Evolutionary conservation across 2,329 filamentous ascomycete species (phyloP), one percentile per base, ranked within the genome.

Genomic region (Aspergillus unguis): DNA sequence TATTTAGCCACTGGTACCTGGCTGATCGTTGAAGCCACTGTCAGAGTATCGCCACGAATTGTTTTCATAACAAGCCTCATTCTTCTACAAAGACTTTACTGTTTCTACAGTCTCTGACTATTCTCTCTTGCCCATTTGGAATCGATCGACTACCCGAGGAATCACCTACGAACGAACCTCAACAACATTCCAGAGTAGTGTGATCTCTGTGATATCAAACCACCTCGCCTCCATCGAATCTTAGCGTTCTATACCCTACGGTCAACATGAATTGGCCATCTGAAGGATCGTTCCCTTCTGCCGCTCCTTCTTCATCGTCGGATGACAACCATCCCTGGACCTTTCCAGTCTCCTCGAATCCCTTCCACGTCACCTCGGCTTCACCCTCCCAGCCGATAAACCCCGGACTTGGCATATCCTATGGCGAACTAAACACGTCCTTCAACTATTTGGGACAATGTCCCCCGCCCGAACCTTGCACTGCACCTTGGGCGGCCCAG

Each of bases 341-440:
- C 38, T 48, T 57, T 31, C 52, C 56, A 17, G 33, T 53, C 10
- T 71, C 68, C 52, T 56, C 65, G 3, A 63, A 65, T 17, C 56
- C 63, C 0, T 46, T 55, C 6, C 56, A 53, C n/a, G 32, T 55
- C n/a, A 47, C 50, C 2, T 38, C 56, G 10, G 49, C 58, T 48
- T 59, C 63, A 46, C 38, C 55, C 35, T 52, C 62, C 25, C 57
- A 61, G 33, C 50, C 55, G 28, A 25, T 55, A 3, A 44, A 41
- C 23, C 9, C 61, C 28, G 68, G 70, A 7, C 52, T 73, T 27
- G 71, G 70, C 2, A 69, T 72, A 26, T 61, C 65, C 8, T 53
- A 62, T 40, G 62, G 62, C 48, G 60, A 57, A 17, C 17, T 17
- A 17, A 6, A 55, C 62, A n/a, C 63, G 64, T n/a, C 44, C 59